Conservation (phyloP, 2,329 filamentous ascomycete species). For the Thermomyces lanuginosus region DNA sequence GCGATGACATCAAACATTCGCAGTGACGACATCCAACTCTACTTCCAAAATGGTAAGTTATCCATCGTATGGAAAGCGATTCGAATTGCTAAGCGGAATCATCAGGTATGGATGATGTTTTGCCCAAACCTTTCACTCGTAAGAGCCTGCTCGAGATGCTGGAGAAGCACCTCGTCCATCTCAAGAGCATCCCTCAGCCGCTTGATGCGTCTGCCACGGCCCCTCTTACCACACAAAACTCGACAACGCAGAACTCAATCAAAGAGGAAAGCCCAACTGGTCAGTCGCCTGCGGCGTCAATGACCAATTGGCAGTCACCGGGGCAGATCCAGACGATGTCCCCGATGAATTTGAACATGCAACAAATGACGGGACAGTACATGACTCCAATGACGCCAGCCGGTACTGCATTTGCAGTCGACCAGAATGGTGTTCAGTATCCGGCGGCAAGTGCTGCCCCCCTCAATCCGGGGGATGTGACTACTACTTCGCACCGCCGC, state of each 20-base stretch:
- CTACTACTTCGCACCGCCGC: constrained; percentile 33
- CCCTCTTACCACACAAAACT: constrained; percentile 33
- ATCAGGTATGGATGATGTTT: constrained; percentile 87
- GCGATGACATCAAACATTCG: constrained; percentile 98
- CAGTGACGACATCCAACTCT: constrained; percentile 90
- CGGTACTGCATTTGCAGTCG: constrained; percentile 21
- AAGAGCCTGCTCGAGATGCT: constrained; percentile 72
- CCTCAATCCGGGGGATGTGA: constrained; percentile 16
- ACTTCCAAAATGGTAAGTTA: constrained; percentile 78
- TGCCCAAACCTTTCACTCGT: constrained; percentile 91
- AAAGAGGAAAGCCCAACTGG: constrained; percentile 48
- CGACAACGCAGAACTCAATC: constrained; percentile 38
- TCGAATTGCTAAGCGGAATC: constrained; percentile 13
- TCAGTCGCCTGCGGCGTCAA: constrained; percentile 42
- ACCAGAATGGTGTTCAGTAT: constrained; percentile 26
- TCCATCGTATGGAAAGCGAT: background rate
- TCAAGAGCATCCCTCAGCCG: constrained; percentile 51
- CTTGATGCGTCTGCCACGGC: constrained; percentile 36
- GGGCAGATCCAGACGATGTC: constrained; percentile 42
- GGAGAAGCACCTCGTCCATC: constrained; percentile 71
- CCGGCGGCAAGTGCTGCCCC: constrained; percentile 20
- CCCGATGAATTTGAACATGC: constrained; percentile 33
- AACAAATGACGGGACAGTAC: constrained; percentile 26
- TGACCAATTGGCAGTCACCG: constrained; percentile 49
- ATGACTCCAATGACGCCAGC: constrained; percentile 23